Evolutionary conservation across 176 grass and related monocot genomes (phyloP).

Genomic region (bread wheat (Triticum aestivum)): DNA sequence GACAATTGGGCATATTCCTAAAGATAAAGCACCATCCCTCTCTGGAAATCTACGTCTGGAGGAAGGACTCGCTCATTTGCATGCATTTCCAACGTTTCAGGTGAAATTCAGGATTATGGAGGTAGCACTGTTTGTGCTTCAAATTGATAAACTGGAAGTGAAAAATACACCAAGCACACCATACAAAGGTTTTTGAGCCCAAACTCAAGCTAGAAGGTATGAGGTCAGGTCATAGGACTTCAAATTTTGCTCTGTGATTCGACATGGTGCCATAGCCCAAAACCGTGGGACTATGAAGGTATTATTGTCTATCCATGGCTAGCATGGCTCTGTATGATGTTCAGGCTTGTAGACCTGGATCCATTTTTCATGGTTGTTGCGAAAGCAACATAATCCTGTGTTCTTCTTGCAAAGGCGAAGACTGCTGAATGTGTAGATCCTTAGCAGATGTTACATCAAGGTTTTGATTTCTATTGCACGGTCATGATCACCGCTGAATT

Average conservation of each 20-base stretch:
- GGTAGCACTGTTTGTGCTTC: constrained; percentile 77
- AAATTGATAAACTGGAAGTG: constrained; percentile 86
- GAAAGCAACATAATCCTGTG: background rate
- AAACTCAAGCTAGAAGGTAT: constrained; percentile 83
- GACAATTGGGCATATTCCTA: constrained; percentile 87
- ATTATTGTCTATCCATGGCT: background rate
- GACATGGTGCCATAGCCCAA: background rate
- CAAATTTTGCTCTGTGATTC: background rate
- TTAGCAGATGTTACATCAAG: background rate
- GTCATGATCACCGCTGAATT: no score
- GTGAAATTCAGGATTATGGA: constrained; percentile 92
- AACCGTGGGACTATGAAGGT: background rate
- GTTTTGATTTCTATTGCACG: background rate
- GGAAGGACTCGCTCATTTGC: constrained; percentile 60
- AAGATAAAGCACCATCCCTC: constrained; percentile 83
- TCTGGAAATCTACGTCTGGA: constrained; percentile 78
- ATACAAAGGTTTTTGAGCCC: constrained; percentile 88
- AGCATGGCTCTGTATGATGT: background rate
- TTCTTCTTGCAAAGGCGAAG: background rate
- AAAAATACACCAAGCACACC: constrained; percentile 58
- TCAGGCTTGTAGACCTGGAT: background rate
- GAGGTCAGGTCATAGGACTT: constrained; percentile 67
- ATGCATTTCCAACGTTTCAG: constrained; percentile 66
- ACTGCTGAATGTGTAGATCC: background rate
- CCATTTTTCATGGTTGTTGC: background rate